Evolutionary conservation across 441 rosid genomes (phyloP).

Genomic region (Corymbia calophylla): DNA sequence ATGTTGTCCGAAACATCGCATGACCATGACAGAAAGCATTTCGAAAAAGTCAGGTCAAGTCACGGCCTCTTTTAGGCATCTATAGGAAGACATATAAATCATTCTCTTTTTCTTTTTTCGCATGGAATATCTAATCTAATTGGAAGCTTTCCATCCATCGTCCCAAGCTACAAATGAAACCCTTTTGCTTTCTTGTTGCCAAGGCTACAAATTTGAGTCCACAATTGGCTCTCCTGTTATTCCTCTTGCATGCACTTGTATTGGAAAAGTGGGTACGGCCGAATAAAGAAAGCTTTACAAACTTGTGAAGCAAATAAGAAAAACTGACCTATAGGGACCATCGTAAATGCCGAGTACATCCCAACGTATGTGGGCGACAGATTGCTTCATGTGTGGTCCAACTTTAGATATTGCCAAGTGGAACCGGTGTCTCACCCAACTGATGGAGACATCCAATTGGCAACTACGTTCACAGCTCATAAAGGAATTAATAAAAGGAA

Average conservation of each 20-base stretch:
- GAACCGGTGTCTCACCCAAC: neutral
- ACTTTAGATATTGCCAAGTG: neutral
- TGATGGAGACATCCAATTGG: neutral
- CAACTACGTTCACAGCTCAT: neutral
- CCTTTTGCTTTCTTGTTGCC: neutral
- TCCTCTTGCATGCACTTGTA: neutral
- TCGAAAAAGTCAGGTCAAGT: neutral
- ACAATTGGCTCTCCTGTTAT: neutral
- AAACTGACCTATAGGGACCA: neutral
- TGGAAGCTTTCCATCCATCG: neutral
- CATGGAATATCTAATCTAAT: neutral
- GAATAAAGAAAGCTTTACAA: neutral
- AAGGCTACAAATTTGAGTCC: neutral
- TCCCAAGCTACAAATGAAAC: neutral
- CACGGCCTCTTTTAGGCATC: neutral
- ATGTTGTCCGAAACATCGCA: neutral
- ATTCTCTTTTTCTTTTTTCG: neutral
- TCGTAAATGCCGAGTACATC: neutral
- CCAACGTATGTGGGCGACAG: neutral
- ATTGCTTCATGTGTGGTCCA: neutral
- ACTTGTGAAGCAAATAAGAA: neutral
- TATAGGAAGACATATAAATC: neutral
- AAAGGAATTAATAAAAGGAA: neutral
- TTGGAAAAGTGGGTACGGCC: neutral
- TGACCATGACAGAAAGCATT: neutral